Conservation (phyloP, 179 eudicot species). For the Beta macrorhiza region DNA sequence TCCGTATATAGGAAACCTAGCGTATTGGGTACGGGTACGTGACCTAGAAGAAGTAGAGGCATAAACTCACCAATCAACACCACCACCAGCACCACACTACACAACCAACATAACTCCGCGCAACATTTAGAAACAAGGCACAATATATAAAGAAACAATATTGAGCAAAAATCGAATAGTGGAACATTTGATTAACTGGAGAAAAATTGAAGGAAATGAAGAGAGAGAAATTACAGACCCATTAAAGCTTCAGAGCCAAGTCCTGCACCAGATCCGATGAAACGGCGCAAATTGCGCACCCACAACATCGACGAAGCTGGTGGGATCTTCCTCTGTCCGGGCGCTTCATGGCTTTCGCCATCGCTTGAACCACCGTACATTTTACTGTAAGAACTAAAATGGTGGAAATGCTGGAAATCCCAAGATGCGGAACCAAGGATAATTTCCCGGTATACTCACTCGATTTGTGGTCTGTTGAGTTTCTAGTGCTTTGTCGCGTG, state of each 20-base stretch:
- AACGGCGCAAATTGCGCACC: conserved; percentile 93
- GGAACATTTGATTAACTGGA: neutral
- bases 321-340: conserved; percentile 66
- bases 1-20: no score
- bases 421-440: neutral
- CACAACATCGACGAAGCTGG: conserved; percentile 90
- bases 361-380: conserved; percentile 88
- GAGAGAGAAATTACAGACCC: conserved; percentile 44
- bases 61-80: neutral
- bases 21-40: no score
- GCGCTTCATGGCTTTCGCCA: conserved; percentile 61
- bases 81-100: neutral
- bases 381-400: neutral
- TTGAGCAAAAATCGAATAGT: neutral
- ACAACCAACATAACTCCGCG: no score
- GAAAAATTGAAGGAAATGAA: neutral
- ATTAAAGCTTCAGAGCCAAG: conserved; percentile 97
- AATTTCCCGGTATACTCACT: neutral
- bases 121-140: neutral
- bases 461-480: neutral
- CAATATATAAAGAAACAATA: neutral
- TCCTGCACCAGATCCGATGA: conserved; percentile 97
- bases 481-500: neutral
- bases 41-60: no score
- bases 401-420: neutral